A percentile compares a stretch with the other conserved stretches of the same genome.
Conservation (phyloP, 495 filamentous ascomycete genomes). For the Aspergillus cristatus region DNA sequence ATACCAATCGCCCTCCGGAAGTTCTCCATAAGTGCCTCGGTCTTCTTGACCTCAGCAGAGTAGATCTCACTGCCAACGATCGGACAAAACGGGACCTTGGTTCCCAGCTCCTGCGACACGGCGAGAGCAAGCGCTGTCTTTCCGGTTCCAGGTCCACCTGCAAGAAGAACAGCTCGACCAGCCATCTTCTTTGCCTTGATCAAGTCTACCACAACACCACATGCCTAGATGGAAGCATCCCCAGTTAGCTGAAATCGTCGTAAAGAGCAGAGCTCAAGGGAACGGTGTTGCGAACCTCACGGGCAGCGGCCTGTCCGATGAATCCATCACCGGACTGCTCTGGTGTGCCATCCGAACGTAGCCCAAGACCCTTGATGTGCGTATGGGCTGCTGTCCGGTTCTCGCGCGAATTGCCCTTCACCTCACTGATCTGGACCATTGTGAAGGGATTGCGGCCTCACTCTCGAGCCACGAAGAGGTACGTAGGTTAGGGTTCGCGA, state of each 20-base stretch:
- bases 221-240: slow-evolving; percentile 47
- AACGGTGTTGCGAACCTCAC: slow-evolving; percentile 59
- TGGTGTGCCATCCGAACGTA: slow-evolving; percentile 72
- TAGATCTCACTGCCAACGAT: slow-evolving; percentile 97
- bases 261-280: neutral
- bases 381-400: slow-evolving; percentile 93
- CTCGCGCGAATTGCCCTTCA: slow-evolving; percentile 90
- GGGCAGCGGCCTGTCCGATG: slow-evolving; percentile 76
- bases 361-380: slow-evolving; percentile 89
- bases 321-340: slow-evolving; percentile 72
- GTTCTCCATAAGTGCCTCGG: slow-evolving; percentile 96
- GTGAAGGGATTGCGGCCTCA: slow-evolving; percentile 20
- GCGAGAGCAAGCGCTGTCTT: slow-evolving; percentile 94
- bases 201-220: slow-evolving; percentile 88
- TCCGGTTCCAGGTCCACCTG: slow-evolving; percentile 87
- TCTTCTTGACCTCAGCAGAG: slow-evolving; percentile 97
- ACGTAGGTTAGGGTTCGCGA: slow-evolving; percentile 1
- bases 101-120: slow-evolving; percentile 89
- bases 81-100: slow-evolving; percentile 94
- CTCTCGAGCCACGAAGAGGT: slow-evolving; percentile 12
- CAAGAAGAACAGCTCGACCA: slow-evolving; percentile 83
- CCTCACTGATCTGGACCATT: slow-evolving; percentile 95
- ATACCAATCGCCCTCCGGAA: slow-evolving; percentile 88
- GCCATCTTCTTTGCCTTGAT: slow-evolving; percentile 96
- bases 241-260: slow-evolving; percentile 5